Conservation (phyloP, 2,329 filamentous ascomycete genomes). For the Thermothelomyces thermophilus region DNA sequence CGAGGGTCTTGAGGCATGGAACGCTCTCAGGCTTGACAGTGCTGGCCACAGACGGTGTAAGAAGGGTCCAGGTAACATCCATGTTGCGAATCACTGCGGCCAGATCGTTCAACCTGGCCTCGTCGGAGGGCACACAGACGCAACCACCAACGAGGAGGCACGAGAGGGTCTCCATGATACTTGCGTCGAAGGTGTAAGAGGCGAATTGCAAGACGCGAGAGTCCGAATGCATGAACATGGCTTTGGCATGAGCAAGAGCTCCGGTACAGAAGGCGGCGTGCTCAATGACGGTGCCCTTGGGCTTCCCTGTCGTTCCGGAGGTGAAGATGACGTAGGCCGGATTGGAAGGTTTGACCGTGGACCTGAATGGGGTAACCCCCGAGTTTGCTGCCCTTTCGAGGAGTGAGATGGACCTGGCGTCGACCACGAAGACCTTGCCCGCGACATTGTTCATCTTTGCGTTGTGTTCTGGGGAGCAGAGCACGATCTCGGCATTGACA, state of each 20-base stretch:
- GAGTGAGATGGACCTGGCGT: conserved; percentile 5
- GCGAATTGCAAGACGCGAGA: conserved; percentile 28
- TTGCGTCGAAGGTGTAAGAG: conserved; percentile 37
- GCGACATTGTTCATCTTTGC: conserved; percentile 13
- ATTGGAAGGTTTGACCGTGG: conserved; percentile 13
- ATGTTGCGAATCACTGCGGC: conserved; percentile 26
- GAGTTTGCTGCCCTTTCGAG: background rate
- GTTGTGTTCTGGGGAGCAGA: conserved; percentile 15
- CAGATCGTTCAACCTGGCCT: conserved; percentile 34
- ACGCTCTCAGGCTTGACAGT: conserved; percentile 27
- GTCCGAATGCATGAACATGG: conserved; percentile 19
- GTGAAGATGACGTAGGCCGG: conserved; percentile 42
- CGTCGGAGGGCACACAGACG: conserved; percentile 37
- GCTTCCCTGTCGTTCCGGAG: conserved; percentile 46
- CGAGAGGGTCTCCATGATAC: conserved; percentile 34
- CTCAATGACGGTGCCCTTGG: conserved; percentile 42
- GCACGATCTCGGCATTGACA: conserved; percentile 14
- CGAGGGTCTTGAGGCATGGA: conserved; percentile 24
- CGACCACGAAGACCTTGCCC: conserved; percentile 11
- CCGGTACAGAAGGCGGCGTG: conserved; percentile 26
- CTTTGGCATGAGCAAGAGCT: conserved; percentile 16
- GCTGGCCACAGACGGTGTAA: conserved; percentile 28
- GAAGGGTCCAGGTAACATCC: conserved; percentile 25
- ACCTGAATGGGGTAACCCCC: background rate
- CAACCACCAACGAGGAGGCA: conserved; percentile 35